phyloP scores from a whole-genome alignment of 768 basidiomycete genomes.

The Suillus brevipes region DNA sequence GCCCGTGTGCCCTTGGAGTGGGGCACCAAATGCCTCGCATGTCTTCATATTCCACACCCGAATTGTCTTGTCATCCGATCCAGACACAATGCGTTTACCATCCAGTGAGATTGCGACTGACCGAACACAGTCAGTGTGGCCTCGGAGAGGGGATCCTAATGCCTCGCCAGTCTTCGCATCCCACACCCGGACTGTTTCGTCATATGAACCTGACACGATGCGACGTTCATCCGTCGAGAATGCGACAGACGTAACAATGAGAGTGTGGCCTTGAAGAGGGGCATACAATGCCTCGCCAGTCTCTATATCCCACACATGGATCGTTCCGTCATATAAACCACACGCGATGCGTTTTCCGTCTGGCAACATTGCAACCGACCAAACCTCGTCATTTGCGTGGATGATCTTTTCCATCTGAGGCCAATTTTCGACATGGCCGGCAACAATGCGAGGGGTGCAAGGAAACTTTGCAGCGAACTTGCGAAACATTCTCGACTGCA shows the following conservation, averaged over 20 bases:
- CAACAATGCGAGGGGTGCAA: neutral
- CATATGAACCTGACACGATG: conserved; percentile 22
- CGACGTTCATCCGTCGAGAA: conserved; percentile 29
- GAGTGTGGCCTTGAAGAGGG: neutral
- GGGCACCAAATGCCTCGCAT: neutral
- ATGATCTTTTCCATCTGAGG: conserved; percentile 2
- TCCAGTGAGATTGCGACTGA: conserved; percentile 6
- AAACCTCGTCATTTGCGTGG: accelerated
- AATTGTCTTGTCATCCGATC: neutral
- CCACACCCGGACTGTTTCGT: neutral
- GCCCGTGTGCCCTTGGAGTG: neutral
- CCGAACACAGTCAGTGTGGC: neutral
- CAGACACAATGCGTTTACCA: neutral
- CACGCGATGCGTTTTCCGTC: conserved; percentile 8
- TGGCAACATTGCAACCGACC: neutral
- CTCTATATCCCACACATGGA: conserved; percentile 10
- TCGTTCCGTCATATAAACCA: conserved; percentile 8
- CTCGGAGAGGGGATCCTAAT: conserved; percentile 16
- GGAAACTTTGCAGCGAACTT: conserved; percentile 18
- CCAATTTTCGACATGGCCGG: conserved; percentile 4
- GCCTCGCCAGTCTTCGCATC: conserved; percentile 15
- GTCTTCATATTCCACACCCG: conserved; percentile 15
- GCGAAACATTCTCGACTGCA: conserved; percentile 15
- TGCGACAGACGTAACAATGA: conserved; percentile 9
- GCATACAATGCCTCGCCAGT: neutral